Conservation (phyloP, 306 rosid species). For the Morella rubra region DNA sequence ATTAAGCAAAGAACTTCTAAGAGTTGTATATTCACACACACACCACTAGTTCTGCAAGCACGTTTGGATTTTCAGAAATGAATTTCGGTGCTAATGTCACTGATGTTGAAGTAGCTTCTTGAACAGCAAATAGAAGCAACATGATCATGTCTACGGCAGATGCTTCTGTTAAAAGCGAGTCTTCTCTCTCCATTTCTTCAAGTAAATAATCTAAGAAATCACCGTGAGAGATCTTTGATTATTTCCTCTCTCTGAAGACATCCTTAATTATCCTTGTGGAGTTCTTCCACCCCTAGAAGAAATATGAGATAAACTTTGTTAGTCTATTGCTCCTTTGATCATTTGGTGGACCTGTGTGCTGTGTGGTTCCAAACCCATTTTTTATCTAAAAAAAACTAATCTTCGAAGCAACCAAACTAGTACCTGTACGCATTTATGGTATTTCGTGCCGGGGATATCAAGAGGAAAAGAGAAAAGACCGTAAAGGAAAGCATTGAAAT, state of each 20-base stretch:
- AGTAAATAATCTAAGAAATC: slow-evolving; percentile 16
- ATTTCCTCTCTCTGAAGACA: slow-evolving; percentile 1
- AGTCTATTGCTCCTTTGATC: not conserved
- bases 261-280: slow-evolving; percentile 2
- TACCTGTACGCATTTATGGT: slow-evolving; percentile 18
- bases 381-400: too few relatives aligned
- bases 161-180: not conserved
- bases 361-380: not conserved
- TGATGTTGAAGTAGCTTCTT: not conserved
- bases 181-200: slow-evolving; percentile 13
- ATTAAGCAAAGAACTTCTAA: too few relatives aligned
- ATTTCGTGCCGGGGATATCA: slow-evolving; percentile 9
- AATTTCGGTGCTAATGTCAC: slow-evolving; percentile 6
- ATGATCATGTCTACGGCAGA: not conserved
- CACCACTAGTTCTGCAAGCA: slow-evolving; percentile 11
- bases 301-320: not conserved
- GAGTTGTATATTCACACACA: not conserved
- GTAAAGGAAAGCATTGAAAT: slow-evolving; percentile 5
- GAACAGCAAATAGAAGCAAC: slow-evolving; percentile 13
- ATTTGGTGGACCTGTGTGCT: too few relatives aligned
- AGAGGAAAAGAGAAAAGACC: slow-evolving; percentile 10
- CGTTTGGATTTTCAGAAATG: slow-evolving; percentile 5
- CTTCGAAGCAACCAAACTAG: too few relatives aligned
- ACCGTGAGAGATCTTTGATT: not conserved
- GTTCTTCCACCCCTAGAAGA: slow-evolving; percentile 4